Evolutionary conservation across 2,329 filamentous ascomycete species (phyloP).

Genomic region (Dryadomyces quercus-mongolicae): DNA sequence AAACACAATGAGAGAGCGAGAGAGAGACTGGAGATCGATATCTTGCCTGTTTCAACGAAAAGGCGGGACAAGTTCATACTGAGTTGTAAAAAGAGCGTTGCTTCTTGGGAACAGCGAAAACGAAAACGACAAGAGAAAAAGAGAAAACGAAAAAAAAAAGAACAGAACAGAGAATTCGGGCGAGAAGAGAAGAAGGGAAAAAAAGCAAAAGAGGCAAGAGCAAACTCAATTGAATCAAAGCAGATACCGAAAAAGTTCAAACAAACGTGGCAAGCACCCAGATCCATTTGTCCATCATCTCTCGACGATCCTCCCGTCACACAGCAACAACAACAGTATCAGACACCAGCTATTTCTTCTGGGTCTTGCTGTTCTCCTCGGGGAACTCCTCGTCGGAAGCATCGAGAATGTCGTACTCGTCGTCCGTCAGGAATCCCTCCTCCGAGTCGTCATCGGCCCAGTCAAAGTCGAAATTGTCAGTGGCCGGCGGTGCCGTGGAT

Average conservation of each 20-base stretch:
- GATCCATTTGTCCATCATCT: neutral
- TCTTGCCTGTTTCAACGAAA: neutral
- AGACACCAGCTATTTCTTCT: slow-evolving; percentile 8
- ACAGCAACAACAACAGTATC: no score
- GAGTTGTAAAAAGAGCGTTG: neutral
- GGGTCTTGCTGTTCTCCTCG: slow-evolving; percentile 29
- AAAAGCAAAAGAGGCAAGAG: neutral
- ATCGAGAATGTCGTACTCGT: slow-evolving; percentile 96
- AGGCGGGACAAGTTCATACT: neutral
- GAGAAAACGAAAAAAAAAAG: neutral
- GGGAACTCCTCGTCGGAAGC: slow-evolving; percentile 81
- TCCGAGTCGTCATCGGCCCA: slow-evolving; percentile 48
- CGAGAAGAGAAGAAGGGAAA: neutral
- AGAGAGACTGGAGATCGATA: neutral
- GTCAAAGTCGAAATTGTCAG: slow-evolving; percentile 43
- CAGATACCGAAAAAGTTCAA: neutral
- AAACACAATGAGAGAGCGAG: neutral
- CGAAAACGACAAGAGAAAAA: neutral
- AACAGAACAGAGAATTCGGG: neutral
- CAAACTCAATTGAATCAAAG: neutral
- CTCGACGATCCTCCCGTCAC: no score
- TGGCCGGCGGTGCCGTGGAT: neutral
- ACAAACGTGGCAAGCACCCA: neutral
- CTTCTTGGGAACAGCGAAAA: neutral
- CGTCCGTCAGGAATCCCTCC: slow-evolving; percentile 83